Percentiles rank a stretch among this genome's conserved stretches.
These are phyloP conservation scores for Mucor piriformis DNA, from an alignment of 371 early-diverging fungal genomes.

Conservation along the genomic window DNA sequence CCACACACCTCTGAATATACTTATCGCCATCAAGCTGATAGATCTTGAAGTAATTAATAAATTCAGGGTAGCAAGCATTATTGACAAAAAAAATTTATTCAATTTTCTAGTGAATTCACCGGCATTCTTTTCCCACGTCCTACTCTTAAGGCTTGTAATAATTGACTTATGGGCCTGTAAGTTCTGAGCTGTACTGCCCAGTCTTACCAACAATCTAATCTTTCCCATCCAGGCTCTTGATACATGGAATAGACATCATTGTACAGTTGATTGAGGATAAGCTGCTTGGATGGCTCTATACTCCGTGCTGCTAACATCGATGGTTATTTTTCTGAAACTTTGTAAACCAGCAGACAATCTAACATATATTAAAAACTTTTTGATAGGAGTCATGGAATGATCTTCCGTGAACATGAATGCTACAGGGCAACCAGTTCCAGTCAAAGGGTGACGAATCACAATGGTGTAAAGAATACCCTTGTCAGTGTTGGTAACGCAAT, in stretches of 20 bases:
- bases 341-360: neutral
- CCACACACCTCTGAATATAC: neutral
- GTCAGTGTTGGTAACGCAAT: neutral
- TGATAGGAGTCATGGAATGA: neutral
- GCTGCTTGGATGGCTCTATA: neutral
- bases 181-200: neutral
- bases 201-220: neutral
- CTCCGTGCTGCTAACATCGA: neutral
- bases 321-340: neutral
- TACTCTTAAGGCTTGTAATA: neutral
- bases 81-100: neutral
- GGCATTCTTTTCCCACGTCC: slow-evolving; percentile 9
- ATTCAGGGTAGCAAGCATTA: neutral
- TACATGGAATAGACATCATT: slow-evolving; percentile 10
- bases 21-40: neutral
- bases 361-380: neutral
- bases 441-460: neutral
- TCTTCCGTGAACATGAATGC: neutral
- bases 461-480: neutral
- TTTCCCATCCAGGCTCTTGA: slow-evolving; percentile 9
- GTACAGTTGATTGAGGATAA: neutral
- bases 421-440: slow-evolving; percentile 9
- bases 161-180: neutral
- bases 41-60: neutral
- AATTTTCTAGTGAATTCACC: neutral